Evolutionary conservation across 306 rosid species (phyloP).

Genomic region (Ceratonia siliqua): DNA sequence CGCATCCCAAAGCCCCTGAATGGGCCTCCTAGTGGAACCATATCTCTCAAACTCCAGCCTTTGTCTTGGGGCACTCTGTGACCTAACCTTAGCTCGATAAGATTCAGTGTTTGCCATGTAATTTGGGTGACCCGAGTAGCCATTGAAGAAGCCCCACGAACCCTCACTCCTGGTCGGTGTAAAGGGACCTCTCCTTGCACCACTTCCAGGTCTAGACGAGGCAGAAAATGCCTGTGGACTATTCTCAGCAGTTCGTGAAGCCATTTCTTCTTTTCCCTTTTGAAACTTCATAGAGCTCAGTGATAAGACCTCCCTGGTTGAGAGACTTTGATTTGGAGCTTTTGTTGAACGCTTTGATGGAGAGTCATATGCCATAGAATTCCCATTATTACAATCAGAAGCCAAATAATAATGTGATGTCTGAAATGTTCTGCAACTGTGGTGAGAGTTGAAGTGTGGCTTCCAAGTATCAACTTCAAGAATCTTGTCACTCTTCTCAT

Average conservation of each 20-base stretch:
- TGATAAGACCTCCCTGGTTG: conserved; percentile 36
- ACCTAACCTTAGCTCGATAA: conserved; percentile 82
- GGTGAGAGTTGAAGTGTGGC: conserved; percentile 63
- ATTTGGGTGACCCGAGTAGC: conserved; percentile 70
- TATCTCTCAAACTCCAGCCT: conserved; percentile 68
- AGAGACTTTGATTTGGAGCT: conserved; percentile 42
- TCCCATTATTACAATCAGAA: conserved; percentile 41
- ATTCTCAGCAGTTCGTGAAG: conserved; percentile 54
- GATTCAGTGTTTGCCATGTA: conserved; percentile 94
- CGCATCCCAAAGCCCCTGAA: conserved; percentile 51
- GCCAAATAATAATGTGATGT: conserved; percentile 39
- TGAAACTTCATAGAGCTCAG: conserved; percentile 43
- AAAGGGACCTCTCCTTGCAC: conserved; percentile 57
- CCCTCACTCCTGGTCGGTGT: conserved; percentile 80
- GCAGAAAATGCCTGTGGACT: conserved; percentile 75
- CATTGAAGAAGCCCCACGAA: conserved; percentile 61
- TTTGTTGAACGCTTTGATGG: conserved; percentile 57
- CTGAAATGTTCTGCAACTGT: conserved; percentile 39
- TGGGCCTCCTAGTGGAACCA: conserved; percentile 39
- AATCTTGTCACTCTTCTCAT: conserved; percentile 74
- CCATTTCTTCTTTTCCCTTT: conserved; percentile 52
- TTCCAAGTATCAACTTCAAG: conserved; percentile 98
- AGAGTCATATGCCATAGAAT: conserved; percentile 44
- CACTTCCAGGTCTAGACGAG: conserved; percentile 60
- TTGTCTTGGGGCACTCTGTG: conserved; percentile 93